Conservation (phyloP, 192 early-diverging fungal genomes). For the Coemansia javaensis region DNA sequence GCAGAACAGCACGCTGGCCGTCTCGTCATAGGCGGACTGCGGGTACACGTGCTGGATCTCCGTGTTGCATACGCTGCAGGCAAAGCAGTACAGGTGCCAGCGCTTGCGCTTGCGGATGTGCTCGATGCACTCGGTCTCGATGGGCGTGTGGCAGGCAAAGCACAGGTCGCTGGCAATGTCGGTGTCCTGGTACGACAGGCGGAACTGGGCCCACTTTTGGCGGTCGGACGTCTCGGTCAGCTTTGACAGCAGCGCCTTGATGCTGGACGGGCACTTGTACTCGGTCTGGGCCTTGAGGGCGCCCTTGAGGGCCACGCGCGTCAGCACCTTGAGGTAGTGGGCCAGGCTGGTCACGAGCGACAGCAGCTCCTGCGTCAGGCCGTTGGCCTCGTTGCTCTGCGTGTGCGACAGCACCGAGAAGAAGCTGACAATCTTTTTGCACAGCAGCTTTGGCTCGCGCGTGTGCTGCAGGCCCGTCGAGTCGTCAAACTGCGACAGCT, state of each 20-base stretch:
- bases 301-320: conserved; percentile 81
- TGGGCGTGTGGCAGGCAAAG: conserved; percentile 63
- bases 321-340: conserved; percentile 87
- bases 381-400: conserved; percentile 49
- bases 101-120: conserved; percentile 51
- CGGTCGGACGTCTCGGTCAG: conserved; percentile 63
- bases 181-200: conserved; percentile 51
- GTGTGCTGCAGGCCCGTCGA: conserved; percentile 64
- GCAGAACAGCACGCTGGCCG: conserved; percentile 47
- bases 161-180: conserved; percentile 79
- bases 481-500: conserved; percentile 65
- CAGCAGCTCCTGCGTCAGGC: conserved; percentile 81
- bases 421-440: conserved; percentile 91
- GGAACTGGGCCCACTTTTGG: conserved; percentile 46
- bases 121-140: conserved; percentile 88
- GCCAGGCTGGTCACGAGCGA: conserved; percentile 86
- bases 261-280: conserved; percentile 45
- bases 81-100: conserved; percentile 82
- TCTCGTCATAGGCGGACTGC: conserved; percentile 53
- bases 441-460: conserved; percentile 91
- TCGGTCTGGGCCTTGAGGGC: conserved; percentile 64
- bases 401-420: conserved; percentile 84
- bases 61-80: conserved; percentile 64
- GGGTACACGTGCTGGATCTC: conserved; percentile 53
- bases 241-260: conserved; percentile 69